These are phyloP conservation scores for Osmanthus fragrans DNA, from an alignment of 257 asterid genomes.

Conservation along the genomic window DNA sequence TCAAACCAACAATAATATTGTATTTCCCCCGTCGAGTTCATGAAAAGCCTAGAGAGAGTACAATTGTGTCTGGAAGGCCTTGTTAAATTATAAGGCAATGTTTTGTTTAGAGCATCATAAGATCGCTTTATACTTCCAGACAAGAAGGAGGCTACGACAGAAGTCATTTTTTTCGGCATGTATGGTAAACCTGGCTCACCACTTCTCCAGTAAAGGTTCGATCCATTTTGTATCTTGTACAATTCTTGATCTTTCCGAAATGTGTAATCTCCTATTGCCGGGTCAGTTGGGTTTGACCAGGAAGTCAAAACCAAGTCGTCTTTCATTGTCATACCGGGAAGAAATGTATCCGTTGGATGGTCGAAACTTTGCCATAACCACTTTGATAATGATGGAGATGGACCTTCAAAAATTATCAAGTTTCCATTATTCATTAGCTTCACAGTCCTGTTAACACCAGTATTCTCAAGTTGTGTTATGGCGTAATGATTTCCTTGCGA, in stretches of 20 bases:
- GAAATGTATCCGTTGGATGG: constrained; percentile 43
- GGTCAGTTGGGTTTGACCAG: constrained; percentile 27
- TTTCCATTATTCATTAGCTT: constrained; percentile 51
- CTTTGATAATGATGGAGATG: constrained; percentile 13
- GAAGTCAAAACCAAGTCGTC: constrained; percentile 7
- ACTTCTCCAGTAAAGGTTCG: constrained; percentile 27
- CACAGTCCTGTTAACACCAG: constrained; percentile 21
- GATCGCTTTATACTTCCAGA: background rate
- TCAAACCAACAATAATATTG: constrained; percentile 19
- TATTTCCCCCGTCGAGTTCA: constrained; percentile 38
- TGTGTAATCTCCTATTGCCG: constrained; percentile 9
- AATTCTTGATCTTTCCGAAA: constrained; percentile 23
- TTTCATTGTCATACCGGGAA: constrained; percentile 45
- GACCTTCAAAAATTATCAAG: constrained; percentile 33
- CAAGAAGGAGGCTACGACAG: background rate
- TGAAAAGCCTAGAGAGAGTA: constrained; percentile 21
- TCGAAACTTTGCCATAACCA: constrained; percentile 46
- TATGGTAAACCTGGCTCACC: constrained; percentile 1
- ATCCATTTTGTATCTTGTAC: background rate
- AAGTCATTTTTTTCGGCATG: background rate
- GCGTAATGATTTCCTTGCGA: background rate
- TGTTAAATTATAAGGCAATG: background rate
- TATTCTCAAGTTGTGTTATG: background rate
- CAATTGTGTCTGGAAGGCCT: background rate
- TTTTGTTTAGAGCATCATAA: no score